Base-by-base conservation (phyloP, 257 asterid genomes). In the Apocynum venetum region DNA sequence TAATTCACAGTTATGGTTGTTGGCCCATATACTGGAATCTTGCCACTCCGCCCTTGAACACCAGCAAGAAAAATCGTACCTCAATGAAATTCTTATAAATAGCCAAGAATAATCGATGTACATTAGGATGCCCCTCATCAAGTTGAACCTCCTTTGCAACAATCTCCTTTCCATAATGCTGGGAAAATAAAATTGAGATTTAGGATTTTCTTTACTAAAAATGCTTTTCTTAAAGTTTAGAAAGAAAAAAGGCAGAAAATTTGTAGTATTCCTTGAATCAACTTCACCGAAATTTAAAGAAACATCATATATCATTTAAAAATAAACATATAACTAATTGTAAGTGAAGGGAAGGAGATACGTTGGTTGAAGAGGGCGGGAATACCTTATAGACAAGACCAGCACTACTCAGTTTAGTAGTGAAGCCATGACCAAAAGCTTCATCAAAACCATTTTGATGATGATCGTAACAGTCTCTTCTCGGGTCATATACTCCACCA, bases 151-250 rank as follows among this genome's bases (percentile, higher is more conserved):
- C 96, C 85, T 89, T 92, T 3, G 97, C 96, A 53, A 92, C 89
- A 20, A 94, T 89, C 84, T 94, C 97, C 79, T 89, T 91, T 69
- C 98, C 98, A 80, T 83, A 94, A 82, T 94, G 98, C 98, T 94
- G 80, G 53, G 14, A 43, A 68, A 43, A 43, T 5, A 44, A 15
- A 19, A 19, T 8, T 11, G 63, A 15, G 51, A 74, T 38, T 35
- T 48, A 71, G 8, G 14, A 20, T 41, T 68, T 68, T 68, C 52
- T 68, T 67, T 1, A 68, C 73, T n/a, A 25, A 25, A 25, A 25
- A 4, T 12, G 56, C 14, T 51, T 51, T 51, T 17, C 19, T 51
- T 51, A 51, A 12, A 51, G 14, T 14, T 1, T 4, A 53, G 19
- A 53, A 52, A 48, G 20, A 20, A 59, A 9, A 1, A 52, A 52